Conservation (phyloP, 176 grass and related monocot genomes). For the Eleusine coracana region DNA sequence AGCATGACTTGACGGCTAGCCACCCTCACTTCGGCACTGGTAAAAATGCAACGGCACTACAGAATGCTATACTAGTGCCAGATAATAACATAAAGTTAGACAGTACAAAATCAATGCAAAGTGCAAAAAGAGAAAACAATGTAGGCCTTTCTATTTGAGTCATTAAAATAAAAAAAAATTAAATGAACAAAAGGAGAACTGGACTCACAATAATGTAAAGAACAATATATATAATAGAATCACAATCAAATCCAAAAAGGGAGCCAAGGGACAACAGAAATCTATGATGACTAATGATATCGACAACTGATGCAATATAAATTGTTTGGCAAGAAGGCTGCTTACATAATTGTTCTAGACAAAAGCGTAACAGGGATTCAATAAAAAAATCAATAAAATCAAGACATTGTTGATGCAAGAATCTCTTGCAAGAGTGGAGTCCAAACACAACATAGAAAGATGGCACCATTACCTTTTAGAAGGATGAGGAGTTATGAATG, state of each 20-base stretch:
- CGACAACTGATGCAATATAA: neutral
- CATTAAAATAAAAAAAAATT: neutral
- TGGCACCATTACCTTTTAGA: neutral
- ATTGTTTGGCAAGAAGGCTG: neutral
- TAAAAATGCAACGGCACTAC: neutral
- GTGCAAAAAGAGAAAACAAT: neutral
- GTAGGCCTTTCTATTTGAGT: neutral
- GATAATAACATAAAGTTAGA: neutral
- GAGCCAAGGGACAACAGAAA: neutral
- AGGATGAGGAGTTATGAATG: neutral
- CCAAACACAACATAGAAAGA: neutral
- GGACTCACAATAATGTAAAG: neutral
- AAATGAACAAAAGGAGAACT: slow-evolving; percentile 9
- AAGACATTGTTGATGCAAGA: neutral
- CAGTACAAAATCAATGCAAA: neutral
- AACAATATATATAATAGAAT: slow-evolving; percentile 13
- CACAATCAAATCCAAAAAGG: neutral
- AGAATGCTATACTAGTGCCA: neutral
- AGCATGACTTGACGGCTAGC: neutral
- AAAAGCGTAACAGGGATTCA: neutral
- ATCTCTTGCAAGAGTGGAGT: neutral
- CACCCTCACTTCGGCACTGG: neutral
- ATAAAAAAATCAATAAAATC: neutral
- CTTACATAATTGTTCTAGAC: neutral
- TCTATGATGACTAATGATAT: neutral